phyloP scores from a whole-genome alignment of 208 protist genomes.

The Endotrypanum monterogeii region DNA sequence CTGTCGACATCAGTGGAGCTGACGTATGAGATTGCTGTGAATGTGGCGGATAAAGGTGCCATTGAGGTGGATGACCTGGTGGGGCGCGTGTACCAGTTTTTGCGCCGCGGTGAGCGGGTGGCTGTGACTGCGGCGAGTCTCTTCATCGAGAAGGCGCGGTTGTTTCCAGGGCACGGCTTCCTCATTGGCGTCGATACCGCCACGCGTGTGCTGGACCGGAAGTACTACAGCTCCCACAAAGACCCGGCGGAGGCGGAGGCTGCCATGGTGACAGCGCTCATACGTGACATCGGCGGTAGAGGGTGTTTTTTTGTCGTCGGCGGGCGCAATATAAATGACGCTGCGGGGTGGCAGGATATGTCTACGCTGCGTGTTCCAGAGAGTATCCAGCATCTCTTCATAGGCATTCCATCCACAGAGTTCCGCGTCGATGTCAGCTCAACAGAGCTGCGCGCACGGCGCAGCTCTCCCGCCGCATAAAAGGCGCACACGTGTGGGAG shows the following conservation, averaged over 20 bases:
- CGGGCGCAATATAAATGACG: slow-evolving; percentile 24
- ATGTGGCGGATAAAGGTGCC: slow-evolving; percentile 63
- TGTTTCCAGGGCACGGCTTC: slow-evolving; percentile 73
- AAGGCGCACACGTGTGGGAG: background rate
- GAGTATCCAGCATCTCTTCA: slow-evolving; percentile 48
- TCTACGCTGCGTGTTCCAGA: slow-evolving; percentile 37
- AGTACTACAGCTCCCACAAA: slow-evolving; percentile 56
- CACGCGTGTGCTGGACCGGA: slow-evolving; percentile 57
- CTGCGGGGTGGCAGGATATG: slow-evolving; percentile 48
- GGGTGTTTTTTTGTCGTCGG: slow-evolving; percentile 58
- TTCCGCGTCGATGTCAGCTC: slow-evolving; percentile 83
- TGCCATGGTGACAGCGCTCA: slow-evolving; percentile 34
- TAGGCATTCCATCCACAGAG: slow-evolving; percentile 39
- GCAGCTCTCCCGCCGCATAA: background rate
- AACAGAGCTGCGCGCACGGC: slow-evolving; percentile 51
- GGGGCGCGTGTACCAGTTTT: slow-evolving; percentile 55
- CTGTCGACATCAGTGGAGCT: slow-evolving; percentile 22
- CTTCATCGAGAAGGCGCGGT: slow-evolving; percentile 62
- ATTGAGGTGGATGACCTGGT: slow-evolving; percentile 37
- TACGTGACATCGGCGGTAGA: slow-evolving; percentile 24
- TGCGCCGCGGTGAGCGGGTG: slow-evolving; percentile 46
- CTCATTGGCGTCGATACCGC: slow-evolving; percentile 80
- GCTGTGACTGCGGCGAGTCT: slow-evolving; percentile 60
- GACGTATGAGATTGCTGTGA: slow-evolving; percentile 70
- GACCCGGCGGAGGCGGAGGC: slow-evolving; percentile 27